phyloP scores from a whole-genome alignment of 2,329 filamentous ascomycete genomes.

The Leptographium lundbergii region DNA sequence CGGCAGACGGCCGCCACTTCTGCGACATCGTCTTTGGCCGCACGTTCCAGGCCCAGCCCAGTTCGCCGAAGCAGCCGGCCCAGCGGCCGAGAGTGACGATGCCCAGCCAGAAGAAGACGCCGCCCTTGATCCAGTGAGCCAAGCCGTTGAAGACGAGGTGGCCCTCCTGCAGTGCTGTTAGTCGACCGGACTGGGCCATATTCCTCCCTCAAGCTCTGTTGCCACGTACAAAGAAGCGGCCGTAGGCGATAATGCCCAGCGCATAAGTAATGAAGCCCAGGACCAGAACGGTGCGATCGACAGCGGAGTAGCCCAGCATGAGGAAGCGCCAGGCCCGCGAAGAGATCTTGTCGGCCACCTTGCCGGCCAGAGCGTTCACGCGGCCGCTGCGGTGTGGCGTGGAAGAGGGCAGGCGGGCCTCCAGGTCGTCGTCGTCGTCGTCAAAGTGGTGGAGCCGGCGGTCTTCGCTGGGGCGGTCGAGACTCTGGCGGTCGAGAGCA shows the following conservation, averaged over 20 bases:
- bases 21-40: slow-evolving; percentile 47
- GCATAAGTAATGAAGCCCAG: slow-evolving; percentile 63
- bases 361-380: slow-evolving; percentile 37
- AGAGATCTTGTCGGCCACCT: slow-evolving; percentile 42
- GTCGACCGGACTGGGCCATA: neutral
- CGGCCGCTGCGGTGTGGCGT: slow-evolving; percentile 30
- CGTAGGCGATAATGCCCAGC: slow-evolving; percentile 64
- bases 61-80: slow-evolving; percentile 78
- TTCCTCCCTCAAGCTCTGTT: neutral
- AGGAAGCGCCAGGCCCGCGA: slow-evolving; percentile 44
- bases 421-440: slow-evolving; percentile 28
- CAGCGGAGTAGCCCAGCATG: slow-evolving; percentile 46
- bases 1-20: slow-evolving; percentile 63
- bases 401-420: slow-evolving; percentile 21
- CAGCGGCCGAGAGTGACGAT: slow-evolving; percentile 77
- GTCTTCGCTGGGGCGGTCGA: slow-evolving; percentile 22
- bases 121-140: slow-evolving; percentile 89
- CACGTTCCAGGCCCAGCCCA: slow-evolving; percentile 93
- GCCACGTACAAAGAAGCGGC: slow-evolving; percentile 65
- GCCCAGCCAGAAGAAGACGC: slow-evolving; percentile 90
- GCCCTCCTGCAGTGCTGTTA: slow-evolving; percentile 40
- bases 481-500: slow-evolving; percentile 24
- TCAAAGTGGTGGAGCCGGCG: slow-evolving; percentile 22
- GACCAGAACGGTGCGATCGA: slow-evolving; percentile 67
- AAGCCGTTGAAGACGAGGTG: slow-evolving; percentile 65